A percentile compares a stretch with the other conserved stretches of the same genome.
Evolutionary conservation across 2,329 filamentous ascomycete genomes (phyloP).

Genomic region (Teratosphaeriaceae sp.): DNA sequence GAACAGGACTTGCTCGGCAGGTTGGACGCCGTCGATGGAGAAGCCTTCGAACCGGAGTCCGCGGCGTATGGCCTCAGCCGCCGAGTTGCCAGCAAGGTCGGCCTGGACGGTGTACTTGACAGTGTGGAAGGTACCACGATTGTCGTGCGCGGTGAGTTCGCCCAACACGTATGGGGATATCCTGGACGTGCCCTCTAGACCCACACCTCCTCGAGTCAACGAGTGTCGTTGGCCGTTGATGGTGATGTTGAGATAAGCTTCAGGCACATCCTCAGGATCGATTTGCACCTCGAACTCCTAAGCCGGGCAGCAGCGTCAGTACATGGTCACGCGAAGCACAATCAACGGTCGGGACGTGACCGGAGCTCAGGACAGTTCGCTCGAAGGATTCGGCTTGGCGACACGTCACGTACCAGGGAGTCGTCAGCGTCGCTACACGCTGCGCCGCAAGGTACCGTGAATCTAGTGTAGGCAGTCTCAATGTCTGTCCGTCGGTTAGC

Average conservation of each 20-base stretch:
- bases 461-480: constrained; percentile 31
- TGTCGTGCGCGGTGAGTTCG: not conserved
- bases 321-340: constrained; percentile 34
- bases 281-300: constrained; percentile 38
- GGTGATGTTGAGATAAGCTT: constrained; percentile 34
- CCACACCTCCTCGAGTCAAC: too few relatives aligned
- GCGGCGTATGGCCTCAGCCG: not conserved
- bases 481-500: constrained; percentile 11
- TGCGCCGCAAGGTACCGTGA: constrained; percentile 29
- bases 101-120: not conserved
- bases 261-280: constrained; percentile 30
- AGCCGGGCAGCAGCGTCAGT: constrained; percentile 24
- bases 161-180: too few relatives aligned
- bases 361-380: not conserved
- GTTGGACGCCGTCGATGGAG: not conserved
- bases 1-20: not conserved
- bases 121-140: not conserved
- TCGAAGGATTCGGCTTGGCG: constrained; percentile 7
- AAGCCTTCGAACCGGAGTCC: not conserved
- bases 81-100: not conserved
- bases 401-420: constrained; percentile 28
- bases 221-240: constrained; percentile 34
- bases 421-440: constrained; percentile 28
- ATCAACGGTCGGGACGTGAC: too few relatives aligned
- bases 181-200: too few relatives aligned